Evolutionary conservation across 345 rosid genomes (phyloP).

Genomic region (Pseudoturritis turrita): DNA sequence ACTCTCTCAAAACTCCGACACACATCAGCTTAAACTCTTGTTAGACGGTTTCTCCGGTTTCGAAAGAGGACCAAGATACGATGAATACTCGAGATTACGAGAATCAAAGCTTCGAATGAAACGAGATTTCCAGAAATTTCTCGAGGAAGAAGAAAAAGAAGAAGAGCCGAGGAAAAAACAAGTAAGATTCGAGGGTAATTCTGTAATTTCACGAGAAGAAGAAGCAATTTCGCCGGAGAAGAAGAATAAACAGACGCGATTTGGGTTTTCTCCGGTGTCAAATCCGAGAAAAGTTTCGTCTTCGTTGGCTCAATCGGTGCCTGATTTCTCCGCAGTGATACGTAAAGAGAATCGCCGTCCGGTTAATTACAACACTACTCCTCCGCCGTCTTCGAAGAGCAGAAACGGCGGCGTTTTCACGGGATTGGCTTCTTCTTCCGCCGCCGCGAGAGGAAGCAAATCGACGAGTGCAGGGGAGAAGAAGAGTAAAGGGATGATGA

Average conservation of each 20-base stretch:
- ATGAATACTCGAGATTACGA: slow-evolving; percentile 65
- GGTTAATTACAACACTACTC: slow-evolving; percentile 37
- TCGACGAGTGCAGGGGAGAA: slow-evolving; percentile 67
- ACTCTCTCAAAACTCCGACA: slow-evolving; percentile 48
- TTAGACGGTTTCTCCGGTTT: slow-evolving; percentile 38
- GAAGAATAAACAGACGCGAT: slow-evolving; percentile 56
- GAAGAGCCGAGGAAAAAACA: slow-evolving; percentile 44
- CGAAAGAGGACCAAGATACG: slow-evolving; percentile 90
- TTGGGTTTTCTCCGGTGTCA: slow-evolving; percentile 30
- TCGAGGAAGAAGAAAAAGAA: slow-evolving; percentile 15
- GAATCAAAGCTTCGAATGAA: slow-evolving; percentile 62
- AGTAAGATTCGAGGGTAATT: slow-evolving; percentile 46
- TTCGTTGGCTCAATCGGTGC: slow-evolving; percentile 81
- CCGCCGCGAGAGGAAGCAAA: slow-evolving; percentile 49
- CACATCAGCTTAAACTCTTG: slow-evolving; percentile 47
- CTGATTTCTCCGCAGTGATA: slow-evolving; percentile 68
- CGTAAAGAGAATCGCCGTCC: slow-evolving; percentile 90
- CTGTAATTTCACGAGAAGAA: slow-evolving; percentile 28
- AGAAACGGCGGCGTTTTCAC: slow-evolving; percentile 25
- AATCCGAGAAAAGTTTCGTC: slow-evolving; percentile 29
- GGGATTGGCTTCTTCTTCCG: slow-evolving; percentile 29
- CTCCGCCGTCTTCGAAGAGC: slow-evolving; percentile 34
- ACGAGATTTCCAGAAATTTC: slow-evolving; percentile 30
- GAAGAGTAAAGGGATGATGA: slow-evolving; percentile 38
- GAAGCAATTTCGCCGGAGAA: slow-evolving; percentile 4